phyloP scores from a whole-genome alignment of 805 yeast species.

The Nakazawaea sp. region DNA sequence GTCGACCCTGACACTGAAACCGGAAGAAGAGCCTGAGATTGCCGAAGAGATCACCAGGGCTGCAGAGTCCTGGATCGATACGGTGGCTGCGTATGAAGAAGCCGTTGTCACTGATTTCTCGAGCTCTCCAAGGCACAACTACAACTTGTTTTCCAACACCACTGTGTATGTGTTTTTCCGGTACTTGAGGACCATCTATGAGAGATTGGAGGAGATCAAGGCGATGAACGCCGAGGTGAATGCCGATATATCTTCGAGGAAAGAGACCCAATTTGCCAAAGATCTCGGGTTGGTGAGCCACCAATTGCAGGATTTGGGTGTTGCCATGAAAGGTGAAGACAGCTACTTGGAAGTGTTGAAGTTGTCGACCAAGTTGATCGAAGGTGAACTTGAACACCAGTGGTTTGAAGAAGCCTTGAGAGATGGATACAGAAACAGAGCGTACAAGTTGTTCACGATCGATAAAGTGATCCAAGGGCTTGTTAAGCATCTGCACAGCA shows the following conservation, averaged over 20 bases:
- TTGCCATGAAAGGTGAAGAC: slow-evolving; percentile 60
- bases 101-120: slow-evolving; percentile 9
- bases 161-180: slow-evolving; percentile 87
- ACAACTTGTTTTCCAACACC: slow-evolving; percentile 81
- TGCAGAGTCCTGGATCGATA: slow-evolving; percentile 26
- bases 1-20: slow-evolving; percentile 12
- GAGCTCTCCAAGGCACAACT: slow-evolving; percentile 40
- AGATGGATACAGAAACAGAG: slow-evolving; percentile 90
- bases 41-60: slow-evolving; percentile 25
- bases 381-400: slow-evolving; percentile 87
- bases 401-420: slow-evolving; percentile 94
- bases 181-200: slow-evolving; percentile 72
- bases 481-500: slow-evolving; percentile 80
- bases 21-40: slow-evolving; percentile 18
- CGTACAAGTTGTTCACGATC: slow-evolving; percentile 86
- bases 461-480: slow-evolving; percentile 85
- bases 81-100: slow-evolving; percentile 20
- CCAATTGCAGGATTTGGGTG: slow-evolving; percentile 75
- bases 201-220: slow-evolving; percentile 75
- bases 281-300: slow-evolving; percentile 78
- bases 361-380: slow-evolving; percentile 70
- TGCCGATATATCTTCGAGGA: slow-evolving; percentile 60
- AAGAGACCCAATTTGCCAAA: slow-evolving; percentile 70
- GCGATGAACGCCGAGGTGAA: slow-evolving; percentile 60
- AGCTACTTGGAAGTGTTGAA: slow-evolving; percentile 75